Evolutionary conservation across 2,329 filamentous ascomycete species (phyloP), one percentile per base, ranked within the genome.

Genomic region (Fusarium piperis): DNA sequence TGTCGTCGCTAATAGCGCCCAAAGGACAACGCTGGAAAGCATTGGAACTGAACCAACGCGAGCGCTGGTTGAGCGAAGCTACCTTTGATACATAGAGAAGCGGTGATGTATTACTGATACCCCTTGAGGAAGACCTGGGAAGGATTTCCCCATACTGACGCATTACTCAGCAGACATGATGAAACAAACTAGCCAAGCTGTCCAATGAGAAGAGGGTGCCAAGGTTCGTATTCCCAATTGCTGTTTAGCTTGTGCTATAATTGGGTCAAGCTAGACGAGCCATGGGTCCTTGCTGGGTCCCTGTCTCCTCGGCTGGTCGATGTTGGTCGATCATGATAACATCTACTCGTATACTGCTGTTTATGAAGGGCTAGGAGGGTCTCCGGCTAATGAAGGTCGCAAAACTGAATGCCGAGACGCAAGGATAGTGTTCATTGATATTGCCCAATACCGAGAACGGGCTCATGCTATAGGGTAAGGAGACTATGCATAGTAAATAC

Each of bases 1-100:
- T 18, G 55, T 41, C 3, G 41, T 55, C 44, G 44, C n/a, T 44
- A 65, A 52, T 44, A 62, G 6, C 12, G 39, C 10, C 16, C 33
- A 32, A 10, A 35, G 28, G n/a, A 41, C 46, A 26, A 51, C 30
- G 36, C 39, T 56, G 48, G 59, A 44, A 46, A 72, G 65, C 68
- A 56, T 71, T 58, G 36, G 26, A 18, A 13, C 20, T 57, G 5
- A 26, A 26, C 20, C 32, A 36, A 38, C 16, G 33, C 52, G 38
- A 36, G 32, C 52, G 33, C 12, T 26, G 52, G 52, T 20, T 26
- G 52, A 53, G 30, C 26, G 9, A 32, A 33, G 6, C 33, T 56
- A n/a, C 15, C 18, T 56, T 2, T 10, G 23, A 38, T 55, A 38
- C 32, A 36, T 56, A 15, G 23, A 36, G 16, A n/a, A n/a, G 52